Evolutionary conservation across 176 grass and related monocot species (phyloP).

Genomic region (Melocanna baccifera): DNA sequence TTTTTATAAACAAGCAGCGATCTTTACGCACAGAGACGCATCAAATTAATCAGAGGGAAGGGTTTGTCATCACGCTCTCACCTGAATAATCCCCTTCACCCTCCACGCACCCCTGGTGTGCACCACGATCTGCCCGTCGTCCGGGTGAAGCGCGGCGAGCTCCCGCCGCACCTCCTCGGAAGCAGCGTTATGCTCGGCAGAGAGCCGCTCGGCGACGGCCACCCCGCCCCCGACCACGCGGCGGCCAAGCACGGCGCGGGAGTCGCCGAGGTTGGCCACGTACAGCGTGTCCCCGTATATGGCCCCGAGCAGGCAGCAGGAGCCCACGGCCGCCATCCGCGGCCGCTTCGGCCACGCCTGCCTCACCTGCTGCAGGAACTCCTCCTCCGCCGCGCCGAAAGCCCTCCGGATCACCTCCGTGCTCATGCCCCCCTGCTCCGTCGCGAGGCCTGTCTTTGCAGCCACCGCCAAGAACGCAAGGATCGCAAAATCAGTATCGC

Average conservation of each 20-base stretch:
- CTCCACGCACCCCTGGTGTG: slow-evolving; percentile 69
- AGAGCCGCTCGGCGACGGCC: slow-evolving; percentile 65
- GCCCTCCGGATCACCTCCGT: slow-evolving; percentile 66
- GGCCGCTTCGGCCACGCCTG: slow-evolving; percentile 53
- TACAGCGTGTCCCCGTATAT: slow-evolving; percentile 73
- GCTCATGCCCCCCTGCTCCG: slow-evolving; percentile 68
- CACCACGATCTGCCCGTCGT: slow-evolving; percentile 77
- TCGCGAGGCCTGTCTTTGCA: slow-evolving; percentile 47
- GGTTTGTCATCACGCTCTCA: background rate
- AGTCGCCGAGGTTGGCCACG: slow-evolving; percentile 85
- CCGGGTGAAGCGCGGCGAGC: slow-evolving; percentile 57
- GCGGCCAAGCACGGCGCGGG: slow-evolving; percentile 73
- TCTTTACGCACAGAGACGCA: background rate
- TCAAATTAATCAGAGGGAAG: background rate
- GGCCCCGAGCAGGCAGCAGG: slow-evolving; percentile 83
- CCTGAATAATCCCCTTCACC: slow-evolving; percentile 94
- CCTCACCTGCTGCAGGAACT: slow-evolving; percentile 72
- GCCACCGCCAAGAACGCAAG: background rate
- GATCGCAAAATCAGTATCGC: background rate
- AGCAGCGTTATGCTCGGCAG: slow-evolving; percentile 65
- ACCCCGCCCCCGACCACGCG: slow-evolving; percentile 37
- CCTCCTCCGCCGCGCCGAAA: slow-evolving; percentile 68
- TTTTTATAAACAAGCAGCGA: background rate
- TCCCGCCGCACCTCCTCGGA: slow-evolving; percentile 61
- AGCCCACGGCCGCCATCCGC: slow-evolving; percentile 67